A percentile compares a stretch with the other conserved stretches of the same genome.
Evolutionary conservation across 2,329 filamentous ascomycete species (phyloP).

Genomic region (Colletotrichum tropicale): DNA sequence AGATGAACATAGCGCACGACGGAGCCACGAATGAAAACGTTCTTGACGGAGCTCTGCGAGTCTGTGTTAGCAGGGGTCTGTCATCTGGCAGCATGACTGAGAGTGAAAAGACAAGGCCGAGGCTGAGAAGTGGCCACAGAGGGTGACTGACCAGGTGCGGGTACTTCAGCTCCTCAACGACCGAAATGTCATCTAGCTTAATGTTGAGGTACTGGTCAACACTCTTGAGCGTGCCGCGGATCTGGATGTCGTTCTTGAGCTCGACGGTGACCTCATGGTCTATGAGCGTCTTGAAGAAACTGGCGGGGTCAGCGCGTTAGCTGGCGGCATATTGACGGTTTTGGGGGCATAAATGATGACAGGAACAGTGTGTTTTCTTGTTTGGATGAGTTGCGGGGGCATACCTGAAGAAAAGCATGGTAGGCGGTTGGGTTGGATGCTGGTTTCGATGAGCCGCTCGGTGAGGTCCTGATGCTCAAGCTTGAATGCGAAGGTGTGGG

Average conservation of each 20-base stretch:
- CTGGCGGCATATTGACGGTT: not conserved
- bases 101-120: not conserved
- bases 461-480: constrained; percentile 3
- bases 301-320: constrained; percentile 37
- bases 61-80: not conserved
- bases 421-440: constrained; percentile 23
- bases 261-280: constrained; percentile 97
- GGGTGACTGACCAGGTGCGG: constrained; percentile 75
- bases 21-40: constrained; percentile 92
- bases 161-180: constrained; percentile 92
- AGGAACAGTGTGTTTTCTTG: not conserved
- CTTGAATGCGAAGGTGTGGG: constrained; percentile 1
- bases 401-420: constrained; percentile 52
- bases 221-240: constrained; percentile 93
- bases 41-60: constrained; percentile 77
- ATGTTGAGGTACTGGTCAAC: constrained; percentile 99
- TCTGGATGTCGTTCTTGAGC: constrained; percentile 98
- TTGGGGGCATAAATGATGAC: not conserved
- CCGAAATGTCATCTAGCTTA: constrained; percentile 94
- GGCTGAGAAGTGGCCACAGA: not conserved
- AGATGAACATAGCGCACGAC: constrained; percentile 94
- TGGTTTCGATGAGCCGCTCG: constrained; percentile 10
- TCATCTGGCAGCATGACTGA: not conserved
- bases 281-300: constrained; percentile 99
- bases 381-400: not conserved